Evolutionary conservation across 2,329 filamentous ascomycete genomes (phyloP), one percentile per base, ranked within the genome.

Genomic region (Penicillium palitans): DNA sequence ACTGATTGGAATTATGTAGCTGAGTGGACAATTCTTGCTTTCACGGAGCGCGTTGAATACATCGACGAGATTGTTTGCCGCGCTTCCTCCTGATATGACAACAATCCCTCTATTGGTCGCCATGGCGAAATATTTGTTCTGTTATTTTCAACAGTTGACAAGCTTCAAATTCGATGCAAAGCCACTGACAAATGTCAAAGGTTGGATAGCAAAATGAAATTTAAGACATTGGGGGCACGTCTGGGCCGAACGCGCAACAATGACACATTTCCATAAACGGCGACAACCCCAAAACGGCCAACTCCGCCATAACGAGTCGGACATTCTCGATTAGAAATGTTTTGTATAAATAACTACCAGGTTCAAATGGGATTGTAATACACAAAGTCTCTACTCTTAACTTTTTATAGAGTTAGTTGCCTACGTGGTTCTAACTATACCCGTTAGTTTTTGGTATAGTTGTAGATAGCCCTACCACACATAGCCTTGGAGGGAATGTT

Each of bases 31-130:
- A 41, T 83, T 77, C 61, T 89, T 90, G 66, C 83, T 87, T 61
- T 87, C 76, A 13, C 84, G 81, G 35, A 90, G 80, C 19, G 79
- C 78, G 58, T 82, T 88, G 76, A 97, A 97, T 12, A 96, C 90
- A 72, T 97, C 93, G 41, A 97, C 93, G 6, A 97, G 84, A 69
- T 84, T 96, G 72, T 97, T 98, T 6, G 93, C 92, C n/a, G 93
- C 93, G 66, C 91, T 96, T 53, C 93, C 93, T 40, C 92, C 92
- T 0, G 92, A 96, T 75, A 97, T 95, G 51, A 96, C 88, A 24
- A 93, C 90, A 58, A 96, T 87, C 59, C 87, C 87, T 60, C 74
- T 67, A 42, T 74, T 76, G 2, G 56, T 52, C 13, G 52, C 33
- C 63, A 61, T 63, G 33, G 41, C n/a, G 27, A 41, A 35, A 21